phyloP scores from a whole-genome alignment of 164 flowering plant genomes.

The Berberis vulgaris region DNA sequence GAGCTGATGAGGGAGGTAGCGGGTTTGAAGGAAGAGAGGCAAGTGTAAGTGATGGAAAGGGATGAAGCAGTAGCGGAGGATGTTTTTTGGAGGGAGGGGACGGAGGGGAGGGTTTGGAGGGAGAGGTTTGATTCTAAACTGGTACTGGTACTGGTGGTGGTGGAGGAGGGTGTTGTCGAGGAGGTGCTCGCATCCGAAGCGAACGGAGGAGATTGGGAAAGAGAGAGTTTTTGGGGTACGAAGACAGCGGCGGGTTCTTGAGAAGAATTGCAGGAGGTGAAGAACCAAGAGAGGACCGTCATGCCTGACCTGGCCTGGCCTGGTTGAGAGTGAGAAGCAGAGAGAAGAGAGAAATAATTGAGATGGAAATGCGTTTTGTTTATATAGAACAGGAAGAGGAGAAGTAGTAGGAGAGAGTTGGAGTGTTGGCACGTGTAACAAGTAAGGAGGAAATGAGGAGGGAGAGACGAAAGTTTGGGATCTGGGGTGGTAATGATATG shows the following conservation, averaged over 20 bases:
- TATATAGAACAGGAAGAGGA: no score
- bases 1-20: slow-evolving; percentile 26
- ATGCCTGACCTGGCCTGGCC: no score
- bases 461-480: no score
- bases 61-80: slow-evolving; percentile 15
- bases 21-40: slow-evolving; percentile 26
- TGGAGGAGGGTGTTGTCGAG: slow-evolving; percentile 14
- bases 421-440: no score
- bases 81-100: slow-evolving; percentile 44
- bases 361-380: no score
- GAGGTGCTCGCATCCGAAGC: slow-evolving; percentile 14
- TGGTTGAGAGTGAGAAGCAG: no score
- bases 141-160: slow-evolving; percentile 17
- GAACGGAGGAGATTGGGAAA: no score
- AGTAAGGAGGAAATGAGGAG: no score
- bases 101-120: slow-evolving; percentile 50
- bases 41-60: slow-evolving; percentile 24
- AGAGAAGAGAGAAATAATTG: no score
- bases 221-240: slow-evolving; percentile 1
- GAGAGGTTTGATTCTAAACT: slow-evolving; percentile 47
- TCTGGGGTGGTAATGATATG: no score
- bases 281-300: no score
- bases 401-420: no score
- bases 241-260: not conserved
- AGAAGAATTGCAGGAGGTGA: not conserved